Evolutionary conservation across 345 rosid species (phyloP), one percentile per base, ranked within the genome.

Genomic region (Eutrema heterophyllum): DNA sequence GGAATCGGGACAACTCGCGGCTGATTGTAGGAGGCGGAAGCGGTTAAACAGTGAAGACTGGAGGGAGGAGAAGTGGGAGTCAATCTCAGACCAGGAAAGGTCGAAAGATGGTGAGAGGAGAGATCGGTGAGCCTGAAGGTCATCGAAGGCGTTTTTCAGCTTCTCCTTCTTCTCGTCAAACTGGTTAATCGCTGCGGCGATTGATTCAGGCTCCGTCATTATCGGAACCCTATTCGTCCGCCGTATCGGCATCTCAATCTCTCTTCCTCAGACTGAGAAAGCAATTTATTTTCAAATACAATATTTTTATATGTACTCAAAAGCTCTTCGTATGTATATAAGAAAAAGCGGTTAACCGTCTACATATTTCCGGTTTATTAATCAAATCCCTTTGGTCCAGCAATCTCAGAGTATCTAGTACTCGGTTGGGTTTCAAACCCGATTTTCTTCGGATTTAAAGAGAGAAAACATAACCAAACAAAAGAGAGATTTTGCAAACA

Each of bases 131-230:
- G 80, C 21, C 65, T 83, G 92, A 18, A 93, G 93, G 29, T 81
- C 85, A 40, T 88, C 95, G 71, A 59, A 93, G 3, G 98, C 97
- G 16, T 74, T 74, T 78, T 79, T 85, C n/a, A 92, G 84, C 18
- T 51, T 76, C 0, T 76, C 73, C 67, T 86, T 92, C 71, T 84
- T 92, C 40, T 73, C 36, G 21, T 84, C 90, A 5, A 87, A 73
- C n/a, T 74, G 84, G 12, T 77, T 64, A 32, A 92, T 77, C 13
- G 89, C 89, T 6, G 80, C 83, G 21, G 76, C 82, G 8, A 88
- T 87, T 38, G 78, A 16, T 59, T 81, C 71, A 68, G 83, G 67
- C 11, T 84, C 40, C 62, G 70, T 64, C 86, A 79, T 81, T 45
- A 64, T 41, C 21, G 48, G 53, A 44, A 32, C 71, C 76, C 72